Evolutionary conservation across 805 yeast species (phyloP).

Genomic region (Phaffomyces thermotolerans): DNA sequence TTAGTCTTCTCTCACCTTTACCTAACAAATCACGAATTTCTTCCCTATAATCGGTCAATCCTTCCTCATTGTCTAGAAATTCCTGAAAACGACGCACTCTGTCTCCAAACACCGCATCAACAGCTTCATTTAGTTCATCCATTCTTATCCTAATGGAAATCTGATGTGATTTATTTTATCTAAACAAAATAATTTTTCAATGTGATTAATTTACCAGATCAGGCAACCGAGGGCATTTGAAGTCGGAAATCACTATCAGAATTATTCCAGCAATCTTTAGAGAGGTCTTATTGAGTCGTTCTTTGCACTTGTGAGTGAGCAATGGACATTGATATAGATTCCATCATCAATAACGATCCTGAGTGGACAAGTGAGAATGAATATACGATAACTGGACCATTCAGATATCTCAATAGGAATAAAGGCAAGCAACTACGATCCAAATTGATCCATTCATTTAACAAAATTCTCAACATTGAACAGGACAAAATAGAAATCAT

Average conservation of each 20-base stretch:
- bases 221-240: neutral
- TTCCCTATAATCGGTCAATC: constrained; percentile 55
- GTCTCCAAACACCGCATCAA: constrained; percentile 57
- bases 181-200: too few species aligned
- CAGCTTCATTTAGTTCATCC: constrained; percentile 21
- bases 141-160: constrained; percentile 6
- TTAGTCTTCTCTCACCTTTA: constrained; percentile 57
- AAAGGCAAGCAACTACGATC: constrained; percentile 22
- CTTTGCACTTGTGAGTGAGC: neutral
- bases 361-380: constrained; percentile 7
- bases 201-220: constrained; percentile 4
- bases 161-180: too few species aligned
- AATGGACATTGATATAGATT: neutral
- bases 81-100: constrained; percentile 86
- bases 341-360: constrained; percentile 4
- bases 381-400: constrained; percentile 18
- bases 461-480: constrained; percentile 41
- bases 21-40: constrained; percentile 67
- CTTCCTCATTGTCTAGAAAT: constrained; percentile 58
- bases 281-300: too few species aligned
- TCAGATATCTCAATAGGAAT: constrained; percentile 16
- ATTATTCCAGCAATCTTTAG: too few species aligned
- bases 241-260: neutral
- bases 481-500: constrained; percentile 31
- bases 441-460: constrained; percentile 44